Percentiles rank a stretch among this genome's conserved stretches.
phyloP scores from a whole-genome alignment of 2,329 filamentous ascomycete species.

The Leptosphaerulina australis region DNA sequence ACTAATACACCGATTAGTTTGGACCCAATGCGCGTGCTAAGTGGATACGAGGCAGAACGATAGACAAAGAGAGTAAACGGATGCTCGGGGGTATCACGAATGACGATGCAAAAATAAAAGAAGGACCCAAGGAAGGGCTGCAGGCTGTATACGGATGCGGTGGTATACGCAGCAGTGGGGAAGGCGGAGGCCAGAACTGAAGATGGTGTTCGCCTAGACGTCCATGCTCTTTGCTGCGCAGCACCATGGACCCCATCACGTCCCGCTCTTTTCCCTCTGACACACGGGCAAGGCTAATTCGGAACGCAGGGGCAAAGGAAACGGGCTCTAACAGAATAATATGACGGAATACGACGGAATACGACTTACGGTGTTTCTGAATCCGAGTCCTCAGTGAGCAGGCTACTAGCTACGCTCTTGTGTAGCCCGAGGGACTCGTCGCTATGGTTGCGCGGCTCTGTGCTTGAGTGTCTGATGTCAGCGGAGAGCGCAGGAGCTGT shows the following conservation, averaged over 20 bases:
- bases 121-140: constrained; percentile 8
- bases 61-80: neutral
- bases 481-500: constrained; percentile 2
- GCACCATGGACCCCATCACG: constrained; percentile 1
- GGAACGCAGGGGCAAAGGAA: constrained; percentile 12
- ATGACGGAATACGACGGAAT: constrained; percentile 22
- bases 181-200: constrained; percentile 27
- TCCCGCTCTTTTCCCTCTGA: constrained; percentile 2
- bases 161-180: constrained; percentile 27
- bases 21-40: constrained; percentile 21
- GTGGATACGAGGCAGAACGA: constrained; percentile 17
- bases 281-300: constrained; percentile 6
- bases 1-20: constrained; percentile 38
- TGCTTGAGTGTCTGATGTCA: constrained; percentile 20
- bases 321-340: constrained; percentile 13
- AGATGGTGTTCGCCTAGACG: constrained; percentile 20
- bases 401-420: constrained; percentile 56
- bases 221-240: constrained; percentile 23
- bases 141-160: constrained; percentile 19
- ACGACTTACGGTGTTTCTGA: constrained; percentile 53
- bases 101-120: neutral
- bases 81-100: constrained; percentile 5
- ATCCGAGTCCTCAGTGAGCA: constrained; percentile 59
- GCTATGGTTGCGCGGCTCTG: constrained; percentile 37
- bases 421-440: constrained; percentile 51